phyloP scores from a whole-genome alignment of 1,139 yeast genomes.

The Sugiyamaella novakii region DNA sequence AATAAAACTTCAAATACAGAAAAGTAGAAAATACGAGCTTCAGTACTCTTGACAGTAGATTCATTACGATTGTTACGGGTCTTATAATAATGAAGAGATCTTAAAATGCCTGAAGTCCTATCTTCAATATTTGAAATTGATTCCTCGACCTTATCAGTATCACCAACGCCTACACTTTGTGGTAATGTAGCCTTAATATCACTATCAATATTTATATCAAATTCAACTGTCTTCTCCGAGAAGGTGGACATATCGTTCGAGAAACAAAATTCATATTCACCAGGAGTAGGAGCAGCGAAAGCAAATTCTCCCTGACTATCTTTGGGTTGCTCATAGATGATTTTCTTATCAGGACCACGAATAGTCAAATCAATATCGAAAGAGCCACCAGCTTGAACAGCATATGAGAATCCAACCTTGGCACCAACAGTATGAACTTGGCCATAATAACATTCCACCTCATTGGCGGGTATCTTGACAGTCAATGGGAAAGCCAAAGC shows the following conservation, averaged over 20 bases:
- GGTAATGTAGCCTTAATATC: constrained; percentile 72
- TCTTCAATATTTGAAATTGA: constrained; percentile 63
- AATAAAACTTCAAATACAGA: constrained; percentile 77
- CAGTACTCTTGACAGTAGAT: constrained; percentile 86
- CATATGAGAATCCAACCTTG: constrained; percentile 78
- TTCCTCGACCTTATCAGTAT: constrained; percentile 50
- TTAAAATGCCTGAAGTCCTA: constrained; percentile 65
- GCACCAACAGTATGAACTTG: constrained; percentile 67
- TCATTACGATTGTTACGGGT: constrained; percentile 93
- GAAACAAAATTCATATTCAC: constrained; percentile 94
- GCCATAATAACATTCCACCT: constrained; percentile 73
- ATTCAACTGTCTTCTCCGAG: constrained; percentile 86
- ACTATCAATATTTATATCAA: constrained; percentile 60
- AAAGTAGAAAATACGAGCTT: constrained; percentile 81
- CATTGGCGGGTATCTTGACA: constrained; percentile 76
- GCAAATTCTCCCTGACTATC: constrained; percentile 86
- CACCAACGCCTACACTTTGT: constrained; percentile 54
- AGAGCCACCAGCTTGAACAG: constrained; percentile 88
- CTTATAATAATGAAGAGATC: constrained; percentile 77
- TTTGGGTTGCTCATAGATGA: constrained; percentile 60
- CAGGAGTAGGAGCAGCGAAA: constrained; percentile 65
- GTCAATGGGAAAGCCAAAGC: constrained; percentile 56
- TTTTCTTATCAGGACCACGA: constrained; percentile 64
- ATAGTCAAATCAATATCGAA: constrained; percentile 82
- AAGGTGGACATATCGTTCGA: constrained; percentile 83